Evolutionary conservation across 257 asterid species (phyloP).

Genomic region (Fraxinus cuspidata): DNA sequence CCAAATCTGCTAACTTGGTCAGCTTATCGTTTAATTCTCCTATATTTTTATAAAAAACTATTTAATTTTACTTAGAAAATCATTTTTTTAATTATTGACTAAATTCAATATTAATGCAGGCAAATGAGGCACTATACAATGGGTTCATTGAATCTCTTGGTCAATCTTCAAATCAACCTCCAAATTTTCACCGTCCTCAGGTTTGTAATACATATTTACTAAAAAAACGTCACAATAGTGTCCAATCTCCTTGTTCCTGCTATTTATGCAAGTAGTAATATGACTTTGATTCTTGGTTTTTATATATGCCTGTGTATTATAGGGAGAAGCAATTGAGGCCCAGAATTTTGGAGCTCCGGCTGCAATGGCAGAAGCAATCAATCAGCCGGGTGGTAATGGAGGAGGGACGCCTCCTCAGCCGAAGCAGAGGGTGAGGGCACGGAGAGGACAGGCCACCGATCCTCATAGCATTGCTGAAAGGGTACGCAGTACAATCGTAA

Average conservation of each 20-base stretch:
- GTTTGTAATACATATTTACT: conserved; percentile 25
- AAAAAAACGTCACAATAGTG: not conserved
- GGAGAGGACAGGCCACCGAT: conserved; percentile 98
- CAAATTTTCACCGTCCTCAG: conserved; percentile 61
- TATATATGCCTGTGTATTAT: not conserved
- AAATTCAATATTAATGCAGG: conserved; percentile 40
- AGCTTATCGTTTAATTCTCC: conserved; percentile 20
- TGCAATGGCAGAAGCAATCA: conserved; percentile 31
- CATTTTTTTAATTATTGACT: not conserved
- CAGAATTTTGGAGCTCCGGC: conserved; percentile 46
- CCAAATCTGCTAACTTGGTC: conserved; percentile 52
- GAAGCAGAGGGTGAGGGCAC: conserved; percentile 88
- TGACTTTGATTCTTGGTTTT: not conserved
- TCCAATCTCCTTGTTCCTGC: not conserved
- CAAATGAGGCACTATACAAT: conserved; percentile 59
- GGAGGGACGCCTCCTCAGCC: conserved; percentile 69
- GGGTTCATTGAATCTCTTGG: conserved; percentile 79
- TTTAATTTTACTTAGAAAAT: not conserved
- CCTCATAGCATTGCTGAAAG: conserved; percentile 99
- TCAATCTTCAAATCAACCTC: conserved; percentile 61
- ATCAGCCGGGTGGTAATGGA: conserved; percentile 58
- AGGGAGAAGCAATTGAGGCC: conserved; percentile 32
- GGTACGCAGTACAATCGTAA: conserved; percentile 40
- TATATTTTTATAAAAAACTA: not conserved
- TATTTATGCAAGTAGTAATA: not conserved